These are phyloP conservation scores for Globisporangium mamillatum DNA, from an alignment of 352 stramenopile genomes.

Conservation along the genomic window DNA sequence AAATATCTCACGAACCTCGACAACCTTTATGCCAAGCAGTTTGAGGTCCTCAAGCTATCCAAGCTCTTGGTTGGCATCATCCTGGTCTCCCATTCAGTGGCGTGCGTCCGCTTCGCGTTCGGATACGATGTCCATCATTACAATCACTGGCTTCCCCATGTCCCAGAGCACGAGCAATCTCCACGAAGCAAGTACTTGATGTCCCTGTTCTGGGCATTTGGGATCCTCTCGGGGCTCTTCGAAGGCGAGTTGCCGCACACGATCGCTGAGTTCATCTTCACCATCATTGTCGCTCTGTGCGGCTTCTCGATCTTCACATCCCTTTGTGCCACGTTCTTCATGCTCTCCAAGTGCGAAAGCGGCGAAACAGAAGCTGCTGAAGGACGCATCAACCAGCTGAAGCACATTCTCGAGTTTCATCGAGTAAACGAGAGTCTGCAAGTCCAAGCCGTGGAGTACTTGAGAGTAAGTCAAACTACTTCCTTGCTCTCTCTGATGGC, in stretches of 20 bases:
- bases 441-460: slow-evolving; percentile 60
- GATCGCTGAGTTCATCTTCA: slow-evolving; percentile 60
- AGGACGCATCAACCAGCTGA: slow-evolving; percentile 69
- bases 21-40: slow-evolving; percentile 61
- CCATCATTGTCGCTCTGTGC: slow-evolving; percentile 53
- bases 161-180: slow-evolving; percentile 23
- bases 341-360: slow-evolving; percentile 77
- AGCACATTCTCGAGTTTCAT: slow-evolving; percentile 70
- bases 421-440: slow-evolving; percentile 55
- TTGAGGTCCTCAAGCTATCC: slow-evolving; percentile 43
- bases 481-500: not conserved
- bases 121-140: slow-evolving; percentile 42
- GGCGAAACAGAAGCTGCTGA: slow-evolving; percentile 54
- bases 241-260: slow-evolving; percentile 59
- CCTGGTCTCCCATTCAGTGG: slow-evolving; percentile 53
- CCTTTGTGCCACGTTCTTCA: slow-evolving; percentile 74
- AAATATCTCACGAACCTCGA: slow-evolving; percentile 55
- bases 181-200: slow-evolving; percentile 40
- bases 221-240: slow-evolving; percentile 62
- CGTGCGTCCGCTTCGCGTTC: slow-evolving; percentile 58
- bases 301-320: slow-evolving; percentile 72
- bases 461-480: slow-evolving; percentile 29
- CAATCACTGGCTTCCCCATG: slow-evolving; percentile 51
- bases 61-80: slow-evolving; percentile 52
- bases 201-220: slow-evolving; percentile 67